Percentiles rank a stretch among this genome's conserved stretches.
Evolutionary conservation across 768 basidiomycete species (phyloP).

Genomic region (Suillus luteus): DNA sequence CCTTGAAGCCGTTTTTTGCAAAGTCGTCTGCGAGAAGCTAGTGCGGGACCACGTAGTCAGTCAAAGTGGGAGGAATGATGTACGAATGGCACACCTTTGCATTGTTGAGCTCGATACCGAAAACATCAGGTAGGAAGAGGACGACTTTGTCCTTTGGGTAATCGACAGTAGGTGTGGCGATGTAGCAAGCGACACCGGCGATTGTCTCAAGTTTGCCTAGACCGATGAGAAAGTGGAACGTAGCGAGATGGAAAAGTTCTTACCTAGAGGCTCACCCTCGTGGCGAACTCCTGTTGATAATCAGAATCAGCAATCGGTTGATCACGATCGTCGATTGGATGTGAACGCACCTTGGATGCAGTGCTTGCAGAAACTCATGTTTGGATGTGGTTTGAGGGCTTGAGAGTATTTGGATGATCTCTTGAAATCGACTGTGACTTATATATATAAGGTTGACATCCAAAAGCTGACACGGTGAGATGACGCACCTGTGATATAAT

Average conservation of each 20-base stretch:
- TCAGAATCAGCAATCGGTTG: not conserved
- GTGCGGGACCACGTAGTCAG: not conserved
- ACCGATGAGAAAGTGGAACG: not conserved
- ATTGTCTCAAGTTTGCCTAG: conserved; percentile 54
- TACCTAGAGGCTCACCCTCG: conserved; percentile 50
- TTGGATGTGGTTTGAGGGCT: conserved; percentile 3
- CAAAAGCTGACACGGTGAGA: not conserved
- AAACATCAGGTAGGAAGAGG: conserved; percentile 55
- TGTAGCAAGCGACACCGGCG: conserved; percentile 51
- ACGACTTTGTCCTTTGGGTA: conserved; percentile 59
- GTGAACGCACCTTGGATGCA: conserved; percentile 51
- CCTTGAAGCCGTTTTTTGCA: conserved; percentile 43
- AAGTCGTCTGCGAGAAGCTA: conserved; percentile 39
- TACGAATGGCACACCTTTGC: conserved; percentile 34
- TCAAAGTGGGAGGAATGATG: not conserved
- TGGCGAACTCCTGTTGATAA: conserved; percentile 46
- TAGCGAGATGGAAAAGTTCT: not conserved
- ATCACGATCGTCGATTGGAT: conserved; percentile 1
- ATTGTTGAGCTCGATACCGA: conserved; percentile 52
- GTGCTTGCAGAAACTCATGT: conserved; percentile 57
- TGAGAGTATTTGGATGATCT: not conserved
- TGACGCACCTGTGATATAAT: not conserved
- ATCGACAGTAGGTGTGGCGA: conserved; percentile 51
- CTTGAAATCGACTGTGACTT: not conserved
- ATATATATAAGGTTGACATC: conserved; percentile 4